Evolutionary conservation across 2,329 filamentous ascomycete species (phyloP), one percentile per base, ranked within the genome.

Genomic region (Penicillium freii): DNA sequence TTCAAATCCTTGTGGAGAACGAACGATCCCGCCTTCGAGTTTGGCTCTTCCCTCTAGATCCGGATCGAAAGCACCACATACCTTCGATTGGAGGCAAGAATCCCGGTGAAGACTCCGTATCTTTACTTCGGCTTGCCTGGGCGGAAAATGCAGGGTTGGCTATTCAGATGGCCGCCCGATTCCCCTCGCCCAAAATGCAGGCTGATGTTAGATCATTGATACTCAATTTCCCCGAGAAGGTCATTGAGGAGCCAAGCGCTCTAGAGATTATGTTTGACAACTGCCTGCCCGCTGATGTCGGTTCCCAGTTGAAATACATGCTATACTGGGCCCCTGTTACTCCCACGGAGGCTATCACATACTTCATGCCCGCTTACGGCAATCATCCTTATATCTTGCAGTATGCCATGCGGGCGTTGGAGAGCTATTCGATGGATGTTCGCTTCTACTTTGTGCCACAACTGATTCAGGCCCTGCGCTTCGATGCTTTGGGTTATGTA

Each of bases 381-480:
- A 93, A 96, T 68, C 89, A 99, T 69, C 90, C 95, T 0, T 95
- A 92, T 75, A 83, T 99, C 52, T 85, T 97, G 39, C 95, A 99
- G 73, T 99, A 97, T 73, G 94, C 94, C 1, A 96, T 99, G 87
- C 86, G 92, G 67, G 91, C 94, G 3, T 77, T 99, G 47, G 94
- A 99, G 71, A 92, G 89, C 65, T 94, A 99, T 69, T 88, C 92
- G 0, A 88, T 97, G n/a, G 94, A 97, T 71, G 87, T 97, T 21
- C 96, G 93, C 0, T 99, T 99, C 81, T 99, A 97, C 77, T 97
- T 97, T 70, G 94, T 99, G 3, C 94, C 95, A 7, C 94, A 99
- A 72, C 95, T 99, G 66, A 94, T 99, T 15, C 94, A 99, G 73
- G 89, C 91, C 43, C 82, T 99, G 43, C 88, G 94, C 53, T 97